Conservation (phyloP, 176 grass and related monocot genomes). For the Phoenix roebelenii region DNA sequence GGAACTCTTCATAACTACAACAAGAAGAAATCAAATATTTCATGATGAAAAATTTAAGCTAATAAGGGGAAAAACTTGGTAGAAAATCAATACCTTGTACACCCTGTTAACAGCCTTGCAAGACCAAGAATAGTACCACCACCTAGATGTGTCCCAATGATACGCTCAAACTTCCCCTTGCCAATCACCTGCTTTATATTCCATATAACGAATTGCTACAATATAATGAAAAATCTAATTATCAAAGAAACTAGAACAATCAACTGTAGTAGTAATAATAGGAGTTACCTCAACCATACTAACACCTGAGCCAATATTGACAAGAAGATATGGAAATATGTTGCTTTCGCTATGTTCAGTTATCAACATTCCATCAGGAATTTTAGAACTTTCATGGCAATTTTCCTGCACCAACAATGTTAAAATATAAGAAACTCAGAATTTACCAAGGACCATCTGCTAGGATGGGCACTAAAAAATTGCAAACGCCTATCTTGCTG, state of each 20-base stretch:
- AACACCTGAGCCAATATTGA: slow-evolving; percentile 99
- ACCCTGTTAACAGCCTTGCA: slow-evolving; percentile 76
- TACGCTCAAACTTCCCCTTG: slow-evolving; percentile 88
- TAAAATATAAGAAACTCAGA: slow-evolving; percentile 1
- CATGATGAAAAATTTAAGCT: not conserved
- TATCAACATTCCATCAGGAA: slow-evolving; percentile 39
- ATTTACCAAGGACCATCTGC: no score
- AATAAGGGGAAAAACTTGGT: not conserved
- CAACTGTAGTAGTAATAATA: not conserved
- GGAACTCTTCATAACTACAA: slow-evolving; percentile 82
- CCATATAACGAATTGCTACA: slow-evolving; percentile 1
- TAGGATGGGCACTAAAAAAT: no score
- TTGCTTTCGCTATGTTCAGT: slow-evolving; percentile 63
- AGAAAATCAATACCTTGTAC: slow-evolving; percentile 50
- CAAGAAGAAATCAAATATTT: slow-evolving; percentile 6
- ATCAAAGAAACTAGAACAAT: slow-evolving; percentile 7
- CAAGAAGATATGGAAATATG: slow-evolving; percentile 98
- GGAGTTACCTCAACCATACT: slow-evolving; percentile 93
- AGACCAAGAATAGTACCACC: slow-evolving; percentile 91
- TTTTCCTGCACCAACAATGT: slow-evolving; percentile 36
- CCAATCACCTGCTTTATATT: slow-evolving; percentile 68
- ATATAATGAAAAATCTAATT: not conserved
- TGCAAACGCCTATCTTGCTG: no score
- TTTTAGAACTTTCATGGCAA: slow-evolving; percentile 31
- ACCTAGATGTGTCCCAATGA: slow-evolving; percentile 95